These are phyloP conservation scores for Candida schatavii DNA, from an alignment of 805 yeast species.

Conservation along the genomic window DNA sequence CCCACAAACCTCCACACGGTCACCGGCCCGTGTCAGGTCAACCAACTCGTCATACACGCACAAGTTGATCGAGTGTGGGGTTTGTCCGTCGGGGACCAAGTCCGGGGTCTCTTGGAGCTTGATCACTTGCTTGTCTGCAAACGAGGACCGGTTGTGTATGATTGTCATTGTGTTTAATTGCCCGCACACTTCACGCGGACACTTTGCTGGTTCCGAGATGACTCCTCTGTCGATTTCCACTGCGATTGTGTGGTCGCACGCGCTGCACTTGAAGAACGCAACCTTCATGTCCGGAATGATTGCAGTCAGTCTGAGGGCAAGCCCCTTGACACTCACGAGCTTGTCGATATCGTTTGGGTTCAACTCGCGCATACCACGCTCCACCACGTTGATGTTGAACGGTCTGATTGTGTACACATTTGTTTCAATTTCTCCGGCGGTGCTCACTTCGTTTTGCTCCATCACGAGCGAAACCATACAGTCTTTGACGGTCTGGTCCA, in stretches of 20 bases:
- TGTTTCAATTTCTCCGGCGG: conserved; percentile 64
- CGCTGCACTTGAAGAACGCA: conserved; percentile 92
- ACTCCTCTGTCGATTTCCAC: conserved; percentile 94
- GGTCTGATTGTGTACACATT: conserved; percentile 87
- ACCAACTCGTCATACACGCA: conserved; percentile 96
- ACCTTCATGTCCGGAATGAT: conserved; percentile 97
- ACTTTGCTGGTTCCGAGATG: conserved; percentile 86
- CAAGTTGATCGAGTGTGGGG: conserved; percentile 92
- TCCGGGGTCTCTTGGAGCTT: conserved; percentile 96
- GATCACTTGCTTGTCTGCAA: conserved; percentile 93
- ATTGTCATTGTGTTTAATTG: conserved; percentile 84
- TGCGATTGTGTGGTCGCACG: conserved; percentile 88
- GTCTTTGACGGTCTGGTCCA: conserved; percentile 95
- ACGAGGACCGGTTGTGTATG: conserved; percentile 87
- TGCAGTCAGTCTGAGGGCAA: conserved; percentile 83
- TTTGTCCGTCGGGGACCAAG: conserved; percentile 95
- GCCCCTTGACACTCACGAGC: conserved; percentile 84
- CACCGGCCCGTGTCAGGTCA: conserved; percentile 94
- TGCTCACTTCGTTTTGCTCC: conserved; percentile 34
- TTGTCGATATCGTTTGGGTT: conserved; percentile 95
- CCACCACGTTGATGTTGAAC: conserved; percentile 64
- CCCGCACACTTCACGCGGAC: conserved; percentile 87
- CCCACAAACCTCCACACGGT: conserved; percentile 92
- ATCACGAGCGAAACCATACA: conserved; percentile 73
- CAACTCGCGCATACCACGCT: conserved; percentile 83